Percentiles rank a stretch among this genome's conserved stretches.
phyloP scores from a whole-genome alignment of 768 basidiomycete species.

The Scleroderma citrinum region DNA sequence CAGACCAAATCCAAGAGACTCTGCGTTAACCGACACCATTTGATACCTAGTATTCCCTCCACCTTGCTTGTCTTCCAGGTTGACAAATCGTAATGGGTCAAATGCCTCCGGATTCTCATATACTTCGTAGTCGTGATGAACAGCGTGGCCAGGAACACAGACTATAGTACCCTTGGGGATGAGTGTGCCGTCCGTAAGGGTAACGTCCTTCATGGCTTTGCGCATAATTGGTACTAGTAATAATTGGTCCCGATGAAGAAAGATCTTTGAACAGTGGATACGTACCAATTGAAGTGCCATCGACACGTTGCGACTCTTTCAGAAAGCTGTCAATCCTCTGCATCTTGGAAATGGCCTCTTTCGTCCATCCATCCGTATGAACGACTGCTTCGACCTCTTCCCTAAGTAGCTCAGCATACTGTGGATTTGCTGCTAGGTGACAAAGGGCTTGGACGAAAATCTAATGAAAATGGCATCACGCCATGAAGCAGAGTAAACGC shows the following conservation, averaged over 20 bases:
- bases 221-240: too few relatives aligned
- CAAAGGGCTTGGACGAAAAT: slow-evolving; percentile 30
- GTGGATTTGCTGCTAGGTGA: slow-evolving; percentile 31
- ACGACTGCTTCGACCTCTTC: slow-evolving; percentile 32
- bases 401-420: slow-evolving; percentile 30
- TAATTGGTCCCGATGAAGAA: too few relatives aligned
- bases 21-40: too few relatives aligned
- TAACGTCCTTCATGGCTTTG: slow-evolving; percentile 28
- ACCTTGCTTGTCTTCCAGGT: too few relatives aligned
- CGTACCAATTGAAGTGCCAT: slow-evolving; percentile 23
- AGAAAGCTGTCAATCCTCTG: slow-evolving; percentile 38
- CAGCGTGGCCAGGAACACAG: slow-evolving; percentile 13
- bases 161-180: slow-evolving; percentile 32
- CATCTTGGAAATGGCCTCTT: slow-evolving; percentile 23
- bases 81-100: too few relatives aligned
- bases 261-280: too few relatives aligned
- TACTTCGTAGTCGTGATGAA: slow-evolving; percentile 12
- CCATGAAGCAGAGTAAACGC: too few relatives aligned
- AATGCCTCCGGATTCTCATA: slow-evolving; percentile 27
- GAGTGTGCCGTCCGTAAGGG: slow-evolving; percentile 34
- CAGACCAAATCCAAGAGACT: too few relatives aligned
- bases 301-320: slow-evolving; percentile 29
- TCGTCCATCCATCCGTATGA: slow-evolving; percentile 25
- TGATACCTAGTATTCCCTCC: too few relatives aligned
- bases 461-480: too few relatives aligned